A percentile compares a stretch with the other conserved stretches of the same genome.
phyloP scores from a whole-genome alignment of 768 basidiomycete species.

The Mycena albidolilacea region DNA sequence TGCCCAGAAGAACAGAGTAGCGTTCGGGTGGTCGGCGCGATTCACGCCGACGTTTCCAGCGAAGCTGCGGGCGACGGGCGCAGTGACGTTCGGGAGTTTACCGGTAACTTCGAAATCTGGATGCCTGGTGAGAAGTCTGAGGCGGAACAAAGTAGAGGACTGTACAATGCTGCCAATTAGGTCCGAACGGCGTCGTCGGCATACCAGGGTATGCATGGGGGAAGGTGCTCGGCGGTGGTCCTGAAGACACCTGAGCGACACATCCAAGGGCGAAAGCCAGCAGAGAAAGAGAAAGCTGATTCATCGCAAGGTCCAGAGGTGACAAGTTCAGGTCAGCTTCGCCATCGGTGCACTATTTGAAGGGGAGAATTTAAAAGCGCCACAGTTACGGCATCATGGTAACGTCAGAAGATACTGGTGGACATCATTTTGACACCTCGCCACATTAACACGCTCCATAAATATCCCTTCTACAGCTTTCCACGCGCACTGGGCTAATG shows the following conservation, averaged over 20 bases:
- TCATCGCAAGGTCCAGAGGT: conserved; percentile 4
- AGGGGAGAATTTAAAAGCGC: background rate
- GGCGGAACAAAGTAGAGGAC: conserved; percentile 31
- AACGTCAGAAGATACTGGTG: too few relatives aligned
- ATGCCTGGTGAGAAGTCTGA: background rate
- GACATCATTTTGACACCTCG: too few relatives aligned
- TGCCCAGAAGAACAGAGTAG: conserved; percentile 77
- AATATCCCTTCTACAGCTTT: too few relatives aligned
- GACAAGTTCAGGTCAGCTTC: background rate
- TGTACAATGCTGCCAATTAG: conserved; percentile 73
- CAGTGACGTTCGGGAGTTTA: conserved; percentile 72
- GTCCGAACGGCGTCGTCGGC: conserved; percentile 63
- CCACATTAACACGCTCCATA: too few relatives aligned
- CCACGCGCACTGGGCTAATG: too few relatives aligned
- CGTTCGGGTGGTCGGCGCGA: conserved; percentile 70
- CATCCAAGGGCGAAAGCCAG: background rate
- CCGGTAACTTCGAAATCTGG: conserved; percentile 74
- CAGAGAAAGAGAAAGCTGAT: background rate
- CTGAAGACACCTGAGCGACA: conserved; percentile 4
- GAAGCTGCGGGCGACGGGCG: conserved; percentile 62
- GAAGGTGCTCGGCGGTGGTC: conserved; percentile 56
- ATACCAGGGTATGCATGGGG: conserved; percentile 65
- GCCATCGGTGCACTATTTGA: background rate
- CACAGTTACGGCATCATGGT: too few relatives aligned
- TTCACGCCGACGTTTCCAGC: conserved; percentile 77